Percentiles rank a stretch among this genome's conserved stretches.
Evolutionary conservation across 2,329 filamentous ascomycete species (phyloP).

Genomic region (Arthrobotrys musiformis): DNA sequence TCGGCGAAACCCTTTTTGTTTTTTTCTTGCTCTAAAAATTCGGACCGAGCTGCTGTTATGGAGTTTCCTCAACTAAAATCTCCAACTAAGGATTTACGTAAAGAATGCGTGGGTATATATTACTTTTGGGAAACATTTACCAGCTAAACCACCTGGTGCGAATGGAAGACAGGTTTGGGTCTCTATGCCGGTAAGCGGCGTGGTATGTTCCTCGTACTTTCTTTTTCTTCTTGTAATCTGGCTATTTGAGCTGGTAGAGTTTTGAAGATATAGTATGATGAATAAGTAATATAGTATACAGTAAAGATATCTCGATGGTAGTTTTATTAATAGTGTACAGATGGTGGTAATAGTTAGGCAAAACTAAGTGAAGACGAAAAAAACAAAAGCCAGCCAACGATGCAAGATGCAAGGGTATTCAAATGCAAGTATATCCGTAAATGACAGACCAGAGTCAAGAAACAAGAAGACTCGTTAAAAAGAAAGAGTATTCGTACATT

Average conservation of each 20-base stretch:
- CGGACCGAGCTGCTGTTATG: constrained; percentile 26
- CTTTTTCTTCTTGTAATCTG: neutral
- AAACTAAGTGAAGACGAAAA: neutral
- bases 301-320: neutral
- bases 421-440: constrained; percentile 12
- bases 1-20: neutral
- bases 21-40: neutral
- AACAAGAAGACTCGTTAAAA: constrained; percentile 13
- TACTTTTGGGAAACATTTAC: neutral
- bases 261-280: neutral
- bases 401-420: constrained; percentile 21
- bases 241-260: neutral
- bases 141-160: neutral
- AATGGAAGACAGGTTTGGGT: neutral
- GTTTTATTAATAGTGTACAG: constrained; percentile 10
- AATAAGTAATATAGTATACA: neutral
- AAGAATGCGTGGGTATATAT: constrained; percentile 10
- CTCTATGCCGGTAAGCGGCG: neutral
- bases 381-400: neutral
- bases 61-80: constrained; percentile 52
- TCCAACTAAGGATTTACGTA: constrained; percentile 51
- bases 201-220: neutral
- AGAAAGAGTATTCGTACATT: constrained; percentile 1
- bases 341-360: neutral
- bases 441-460: neutral